These are phyloP conservation scores for Kockiozyma suomiensis DNA, from an alignment of 805 yeast genomes.

Conservation along the genomic window DNA sequence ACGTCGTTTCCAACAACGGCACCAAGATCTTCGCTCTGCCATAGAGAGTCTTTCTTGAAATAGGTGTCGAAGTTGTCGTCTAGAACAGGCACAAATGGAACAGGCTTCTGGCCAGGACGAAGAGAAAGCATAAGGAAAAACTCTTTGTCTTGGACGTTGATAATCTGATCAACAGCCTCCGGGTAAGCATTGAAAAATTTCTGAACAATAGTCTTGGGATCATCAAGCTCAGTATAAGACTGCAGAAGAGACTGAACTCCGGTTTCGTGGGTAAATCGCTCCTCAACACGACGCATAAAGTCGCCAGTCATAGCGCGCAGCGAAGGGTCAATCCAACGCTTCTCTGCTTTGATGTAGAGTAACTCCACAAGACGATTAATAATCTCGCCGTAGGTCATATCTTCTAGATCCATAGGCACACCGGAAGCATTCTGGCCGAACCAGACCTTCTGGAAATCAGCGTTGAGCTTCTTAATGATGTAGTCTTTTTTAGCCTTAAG, in stretches of 20 bases:
- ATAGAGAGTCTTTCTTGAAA: constrained; percentile 97
- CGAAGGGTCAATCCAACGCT: constrained; percentile 84
- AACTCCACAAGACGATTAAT: constrained; percentile 84
- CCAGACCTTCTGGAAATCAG: constrained; percentile 98
- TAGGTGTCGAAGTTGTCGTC: constrained; percentile 93
- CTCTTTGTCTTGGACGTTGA: constrained; percentile 95
- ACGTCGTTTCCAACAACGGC: constrained; percentile 96
- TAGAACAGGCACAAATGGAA: constrained; percentile 93
- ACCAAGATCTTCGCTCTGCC: constrained; percentile 98
- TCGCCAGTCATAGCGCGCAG: constrained; percentile 85
- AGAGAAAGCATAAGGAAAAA: constrained; percentile 81
- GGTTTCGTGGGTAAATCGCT: constrained; percentile 71
- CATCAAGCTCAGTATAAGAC: constrained; percentile 65
- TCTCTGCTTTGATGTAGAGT: constrained; percentile 75
- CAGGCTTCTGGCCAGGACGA: constrained; percentile 91
- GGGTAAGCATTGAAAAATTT: constrained; percentile 70
- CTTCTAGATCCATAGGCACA: constrained; percentile 87
- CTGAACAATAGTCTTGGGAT: constrained; percentile 65
- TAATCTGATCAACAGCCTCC: constrained; percentile 73
- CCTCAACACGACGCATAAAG: constrained; percentile 92
- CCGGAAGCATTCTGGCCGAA: constrained; percentile 74
- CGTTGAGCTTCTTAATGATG: constrained; percentile 81
- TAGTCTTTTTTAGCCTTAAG: constrained; percentile 80
- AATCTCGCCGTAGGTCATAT: constrained; percentile 94
- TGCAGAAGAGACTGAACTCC: constrained; percentile 66